Evolutionary conservation across 2,329 filamentous ascomycete genomes (phyloP).

Genomic region (Penicillium olsonii): DNA sequence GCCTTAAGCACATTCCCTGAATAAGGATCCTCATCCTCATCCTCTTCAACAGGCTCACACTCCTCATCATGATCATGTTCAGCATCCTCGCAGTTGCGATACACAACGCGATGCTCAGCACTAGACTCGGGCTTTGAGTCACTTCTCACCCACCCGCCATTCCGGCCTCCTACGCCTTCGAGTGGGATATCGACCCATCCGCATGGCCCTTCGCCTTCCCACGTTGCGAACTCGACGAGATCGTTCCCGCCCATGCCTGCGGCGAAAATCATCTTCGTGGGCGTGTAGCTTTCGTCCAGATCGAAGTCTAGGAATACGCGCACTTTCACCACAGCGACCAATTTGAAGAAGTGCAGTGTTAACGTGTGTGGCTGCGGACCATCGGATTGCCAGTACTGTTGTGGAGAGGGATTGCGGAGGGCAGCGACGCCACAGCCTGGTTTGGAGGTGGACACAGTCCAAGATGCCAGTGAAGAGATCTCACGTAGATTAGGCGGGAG

Average conservation of each 20-base stretch:
- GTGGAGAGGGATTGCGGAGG: slow-evolving; percentile 58
- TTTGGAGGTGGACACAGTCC: slow-evolving; percentile 65
- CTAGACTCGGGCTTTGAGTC: slow-evolving; percentile 16
- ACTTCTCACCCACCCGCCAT: slow-evolving; percentile 32
- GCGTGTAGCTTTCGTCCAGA: slow-evolving; percentile 93
- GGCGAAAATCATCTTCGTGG: slow-evolving; percentile 84
- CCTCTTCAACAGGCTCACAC: slow-evolving; percentile 27
- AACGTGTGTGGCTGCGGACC: slow-evolving; percentile 66
- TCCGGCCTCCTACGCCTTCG: slow-evolving; percentile 58
- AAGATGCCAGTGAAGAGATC: slow-evolving; percentile 66
- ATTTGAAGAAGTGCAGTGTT: slow-evolving; percentile 63
- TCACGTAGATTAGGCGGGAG: slow-evolving; percentile 55
- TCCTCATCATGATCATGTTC: slow-evolving; percentile 15
- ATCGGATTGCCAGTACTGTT: slow-evolving; percentile 67
- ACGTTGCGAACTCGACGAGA: slow-evolving; percentile 80
- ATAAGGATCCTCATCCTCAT: slow-evolving; percentile 40
- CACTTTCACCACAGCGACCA: slow-evolving; percentile 54
- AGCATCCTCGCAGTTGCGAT: slow-evolving; percentile 17
- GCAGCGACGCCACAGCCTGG: slow-evolving; percentile 63
- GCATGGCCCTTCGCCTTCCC: slow-evolving; percentile 74
- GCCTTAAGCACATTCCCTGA: slow-evolving; percentile 77
- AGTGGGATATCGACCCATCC: slow-evolving; percentile 90
- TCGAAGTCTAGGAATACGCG: slow-evolving; percentile 76
- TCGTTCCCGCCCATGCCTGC: slow-evolving; percentile 92
- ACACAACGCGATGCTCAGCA: slow-evolving; percentile 14